phyloP scores from a whole-genome alignment of 2,329 filamentous ascomycete genomes.

The Xylariaceae sp. region DNA sequence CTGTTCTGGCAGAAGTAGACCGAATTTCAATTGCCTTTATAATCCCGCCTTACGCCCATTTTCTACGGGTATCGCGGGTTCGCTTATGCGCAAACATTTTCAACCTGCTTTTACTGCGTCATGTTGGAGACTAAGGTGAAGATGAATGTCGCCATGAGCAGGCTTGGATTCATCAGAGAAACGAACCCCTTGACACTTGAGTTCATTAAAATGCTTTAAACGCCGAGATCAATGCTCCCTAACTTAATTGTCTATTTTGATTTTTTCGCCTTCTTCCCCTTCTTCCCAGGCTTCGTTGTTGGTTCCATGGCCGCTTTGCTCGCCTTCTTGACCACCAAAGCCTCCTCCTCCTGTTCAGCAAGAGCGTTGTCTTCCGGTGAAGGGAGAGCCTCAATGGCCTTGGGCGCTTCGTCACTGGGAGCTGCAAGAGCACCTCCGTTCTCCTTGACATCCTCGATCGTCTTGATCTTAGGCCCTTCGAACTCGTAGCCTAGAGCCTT shows the following conservation, averaged over 20 bases:
- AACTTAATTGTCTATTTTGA: conserved; percentile 25
- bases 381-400: conserved; percentile 37
- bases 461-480: conserved; percentile 67
- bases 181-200: too few species aligned
- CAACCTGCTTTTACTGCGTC: too few species aligned
- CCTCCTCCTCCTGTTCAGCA: conserved; percentile 18
- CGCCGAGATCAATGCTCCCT: conserved; percentile 32
- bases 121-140: too few species aligned
- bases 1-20: conserved; percentile 50
- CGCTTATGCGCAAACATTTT: conserved; percentile 57
- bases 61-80: conserved; percentile 51
- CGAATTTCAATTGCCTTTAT: conserved; percentile 52
- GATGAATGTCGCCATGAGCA: too few species aligned
- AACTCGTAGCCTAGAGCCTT: conserved; percentile 82
- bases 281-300: conserved; percentile 22
- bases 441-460: conserved; percentile 38
- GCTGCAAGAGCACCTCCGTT: conserved; percentile 35
- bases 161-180: too few species aligned
- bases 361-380: too few species aligned
- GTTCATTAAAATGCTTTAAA: conserved; percentile 20
- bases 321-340: conserved; percentile 25
- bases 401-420: conserved; percentile 32
- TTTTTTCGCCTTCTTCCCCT: conserved; percentile 33
- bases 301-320: conserved; percentile 25
- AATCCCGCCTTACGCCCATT: conserved; percentile 51